These are phyloP conservation scores for Gregarina niphandrodes DNA, from an alignment of 169 alveolate species.

Conservation along the genomic window DNA sequence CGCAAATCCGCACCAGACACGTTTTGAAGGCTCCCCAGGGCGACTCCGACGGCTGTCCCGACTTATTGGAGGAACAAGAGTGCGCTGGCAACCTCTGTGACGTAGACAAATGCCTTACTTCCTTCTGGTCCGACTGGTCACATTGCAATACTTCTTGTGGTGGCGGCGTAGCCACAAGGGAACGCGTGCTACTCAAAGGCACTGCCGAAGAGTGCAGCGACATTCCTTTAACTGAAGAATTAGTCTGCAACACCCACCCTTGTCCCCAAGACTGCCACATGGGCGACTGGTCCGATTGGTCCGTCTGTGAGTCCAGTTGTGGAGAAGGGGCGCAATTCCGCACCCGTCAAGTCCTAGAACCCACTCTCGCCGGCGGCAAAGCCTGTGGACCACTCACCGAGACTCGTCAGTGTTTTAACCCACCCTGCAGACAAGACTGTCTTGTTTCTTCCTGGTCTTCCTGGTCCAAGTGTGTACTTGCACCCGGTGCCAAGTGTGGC, in stretches of 20 bases:
- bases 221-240: constrained; percentile 2
- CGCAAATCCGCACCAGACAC: constrained; percentile 13
- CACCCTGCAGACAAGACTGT: constrained; percentile 3
- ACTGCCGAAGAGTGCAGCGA: too few relatives aligned
- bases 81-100: constrained; percentile 15
- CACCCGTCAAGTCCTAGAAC: constrained; percentile 5
- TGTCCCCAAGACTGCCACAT: constrained; percentile 26
- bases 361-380: constrained; percentile 1
- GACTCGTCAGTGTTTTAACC: constrained; percentile 9
- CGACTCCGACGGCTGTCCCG: too few relatives aligned
- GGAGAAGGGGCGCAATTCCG: constrained; percentile 22
- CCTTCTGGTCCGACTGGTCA: constrained; percentile 26
- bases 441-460: too few relatives aligned
- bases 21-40: too few relatives aligned
- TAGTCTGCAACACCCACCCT: constrained; percentile 13
- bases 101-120: constrained; percentile 17
- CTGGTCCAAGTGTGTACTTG: not conserved
- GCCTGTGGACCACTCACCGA: constrained; percentile 14
- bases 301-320: constrained; percentile 21
- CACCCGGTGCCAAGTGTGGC: not conserved
- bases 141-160: constrained; percentile 26
- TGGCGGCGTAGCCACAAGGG: too few relatives aligned
- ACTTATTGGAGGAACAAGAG: constrained; percentile 4
- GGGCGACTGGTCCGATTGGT: constrained; percentile 29
- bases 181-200: too few relatives aligned